A percentile compares a stretch with the other conserved stretches of the same genome.
phyloP scores from a whole-genome alignment of 306 rosid genomes.

The Arachis hypogaea region DNA sequence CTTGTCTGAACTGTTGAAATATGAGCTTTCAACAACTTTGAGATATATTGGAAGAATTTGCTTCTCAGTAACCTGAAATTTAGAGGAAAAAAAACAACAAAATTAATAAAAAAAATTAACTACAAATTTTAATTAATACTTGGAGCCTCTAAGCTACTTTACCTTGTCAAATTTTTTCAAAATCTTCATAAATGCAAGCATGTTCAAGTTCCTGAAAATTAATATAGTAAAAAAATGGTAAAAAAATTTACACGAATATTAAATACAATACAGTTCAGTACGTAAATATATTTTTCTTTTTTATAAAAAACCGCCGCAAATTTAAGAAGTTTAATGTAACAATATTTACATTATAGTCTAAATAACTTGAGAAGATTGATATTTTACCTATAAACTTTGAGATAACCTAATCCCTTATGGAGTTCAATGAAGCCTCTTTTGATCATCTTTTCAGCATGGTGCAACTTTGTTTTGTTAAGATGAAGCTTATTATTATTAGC shows the following conservation, averaged over 20 bases:
- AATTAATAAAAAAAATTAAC: no score
- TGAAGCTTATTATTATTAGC: conserved; percentile 47
- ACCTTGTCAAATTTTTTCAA: conserved; percentile 98
- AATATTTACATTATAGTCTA: not conserved
- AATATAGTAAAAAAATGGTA: conserved; percentile 30
- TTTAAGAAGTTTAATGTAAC: no score
- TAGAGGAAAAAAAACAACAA: not conserved
- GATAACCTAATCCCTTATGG: conserved; percentile 87
- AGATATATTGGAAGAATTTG: conserved; percentile 88
- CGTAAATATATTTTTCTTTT: no score
- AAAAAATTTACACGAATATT: not conserved
- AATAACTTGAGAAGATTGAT: not conserved
- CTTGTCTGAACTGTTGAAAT: conserved; percentile 95
- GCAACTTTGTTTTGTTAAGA: conserved; percentile 71
- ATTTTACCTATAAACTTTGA: conserved; percentile 80
- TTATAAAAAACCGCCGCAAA: no score
- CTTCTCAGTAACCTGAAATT: conserved; percentile 80
- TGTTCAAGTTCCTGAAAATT: conserved; percentile 82
- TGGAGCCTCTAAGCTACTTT: conserved; percentile 42
- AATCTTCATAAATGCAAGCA: conserved; percentile 92
- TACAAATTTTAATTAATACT: not conserved
- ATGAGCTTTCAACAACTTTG: conserved; percentile 92
- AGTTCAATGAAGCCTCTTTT: conserved; percentile 90
- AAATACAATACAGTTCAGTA: no score
- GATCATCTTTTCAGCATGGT: conserved; percentile 95